Evolutionary conservation across 192 early-diverging fungal species (phyloP).

Genomic region (Physocladia obscura): DNA sequence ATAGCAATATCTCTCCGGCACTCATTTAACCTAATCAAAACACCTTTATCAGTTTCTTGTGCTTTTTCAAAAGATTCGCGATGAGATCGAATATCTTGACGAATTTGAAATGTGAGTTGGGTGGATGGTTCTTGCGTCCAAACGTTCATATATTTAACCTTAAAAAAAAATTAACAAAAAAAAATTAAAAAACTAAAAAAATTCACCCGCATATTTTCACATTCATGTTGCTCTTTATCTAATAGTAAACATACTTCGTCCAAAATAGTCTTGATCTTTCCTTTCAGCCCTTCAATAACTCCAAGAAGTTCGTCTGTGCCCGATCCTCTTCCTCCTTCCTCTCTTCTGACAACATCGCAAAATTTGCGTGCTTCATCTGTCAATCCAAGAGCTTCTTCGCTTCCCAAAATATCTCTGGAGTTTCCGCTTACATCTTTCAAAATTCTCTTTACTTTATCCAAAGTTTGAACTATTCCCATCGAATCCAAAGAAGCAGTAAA

Average conservation of each 20-base stretch:
- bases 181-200: slow-evolving; percentile 4
- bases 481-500: slow-evolving; percentile 78
- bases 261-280: slow-evolving; percentile 62
- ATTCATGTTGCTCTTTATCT: slow-evolving; percentile 86
- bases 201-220: slow-evolving; percentile 71
- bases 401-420: slow-evolving; percentile 16
- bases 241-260: slow-evolving; percentile 65
- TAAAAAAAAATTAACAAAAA: neutral
- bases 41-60: slow-evolving; percentile 48
- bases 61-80: slow-evolving; percentile 79
- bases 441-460: slow-evolving; percentile 74
- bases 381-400: slow-evolving; percentile 31
- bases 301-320: slow-evolving; percentile 57
- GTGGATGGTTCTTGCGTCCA: slow-evolving; percentile 86
- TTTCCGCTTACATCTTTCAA: slow-evolving; percentile 35
- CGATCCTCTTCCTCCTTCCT: slow-evolving; percentile 24
- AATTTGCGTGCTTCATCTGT: slow-evolving; percentile 62
- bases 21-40: slow-evolving; percentile 33
- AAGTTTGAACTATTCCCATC: slow-evolving; percentile 76
- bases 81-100: slow-evolving; percentile 73
- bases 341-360: slow-evolving; percentile 55
- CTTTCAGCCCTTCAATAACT: slow-evolving; percentile 66
- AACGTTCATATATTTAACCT: slow-evolving; percentile 64
- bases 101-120: slow-evolving; percentile 67
- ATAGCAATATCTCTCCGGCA: slow-evolving; percentile 29